Conservation (phyloP, 129 eudicot genomes). For the Arctium lappa region DNA sequence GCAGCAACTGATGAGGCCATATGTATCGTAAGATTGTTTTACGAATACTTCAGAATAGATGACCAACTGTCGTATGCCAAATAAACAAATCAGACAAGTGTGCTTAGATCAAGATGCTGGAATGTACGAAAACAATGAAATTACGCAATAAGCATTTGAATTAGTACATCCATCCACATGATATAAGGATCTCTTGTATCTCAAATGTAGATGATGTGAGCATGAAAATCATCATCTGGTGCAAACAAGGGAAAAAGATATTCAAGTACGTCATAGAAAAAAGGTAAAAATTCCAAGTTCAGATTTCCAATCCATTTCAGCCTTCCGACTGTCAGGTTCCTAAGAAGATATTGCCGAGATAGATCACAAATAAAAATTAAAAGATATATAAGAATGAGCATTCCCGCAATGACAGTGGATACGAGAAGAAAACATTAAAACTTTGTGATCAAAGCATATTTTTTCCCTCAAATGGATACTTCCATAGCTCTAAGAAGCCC, state of each 20-base stretch:
- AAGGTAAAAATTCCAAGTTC: neutral
- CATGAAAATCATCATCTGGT: neutral
- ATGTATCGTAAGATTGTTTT: neutral
- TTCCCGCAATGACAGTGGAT: too few relatives aligned
- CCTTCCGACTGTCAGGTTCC: constrained; percentile 4
- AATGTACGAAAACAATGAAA: neutral
- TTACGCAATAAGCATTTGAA: neutral
- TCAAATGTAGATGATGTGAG: neutral
- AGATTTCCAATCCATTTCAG: neutral
- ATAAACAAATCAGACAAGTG: neutral
- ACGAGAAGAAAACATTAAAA: too few relatives aligned
- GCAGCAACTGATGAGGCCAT: neutral
- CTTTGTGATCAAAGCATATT: neutral
- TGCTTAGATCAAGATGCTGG: neutral
- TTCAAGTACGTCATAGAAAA: neutral
- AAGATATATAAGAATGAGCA: neutral
- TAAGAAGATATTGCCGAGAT: neutral
- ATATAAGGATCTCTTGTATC: neutral
- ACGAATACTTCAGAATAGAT: neutral
- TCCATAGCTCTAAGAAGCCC: neutral
- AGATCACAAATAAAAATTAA: too few relatives aligned
- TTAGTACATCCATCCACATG: neutral
- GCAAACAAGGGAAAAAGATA: neutral
- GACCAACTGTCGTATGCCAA: neutral
- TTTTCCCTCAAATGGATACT: neutral